Conservation (phyloP, 441 rosid genomes). For the Breynia disticha region DNA sequence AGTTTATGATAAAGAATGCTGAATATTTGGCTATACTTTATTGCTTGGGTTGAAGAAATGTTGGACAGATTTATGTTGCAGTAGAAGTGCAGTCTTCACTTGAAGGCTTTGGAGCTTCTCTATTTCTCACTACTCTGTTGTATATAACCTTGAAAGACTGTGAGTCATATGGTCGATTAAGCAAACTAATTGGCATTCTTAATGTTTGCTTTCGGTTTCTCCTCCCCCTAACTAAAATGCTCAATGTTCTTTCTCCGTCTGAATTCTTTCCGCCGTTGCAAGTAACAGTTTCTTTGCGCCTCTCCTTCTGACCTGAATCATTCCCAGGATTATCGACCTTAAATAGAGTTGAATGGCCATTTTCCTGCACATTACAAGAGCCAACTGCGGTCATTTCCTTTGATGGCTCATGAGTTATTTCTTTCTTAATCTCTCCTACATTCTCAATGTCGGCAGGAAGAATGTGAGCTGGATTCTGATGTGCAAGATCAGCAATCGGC, state of each 20-base stretch:
- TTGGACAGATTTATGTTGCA: conserved; percentile 19
- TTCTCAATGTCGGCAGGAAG: conserved; percentile 51
- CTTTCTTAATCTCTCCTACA: conserved; percentile 31
- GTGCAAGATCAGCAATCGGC: conserved; percentile 43
- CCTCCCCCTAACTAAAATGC: conserved; percentile 85
- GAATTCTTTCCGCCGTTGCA: conserved; percentile 30
- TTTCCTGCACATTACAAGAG: conserved; percentile 27
- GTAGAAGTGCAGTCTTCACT: conserved; percentile 33
- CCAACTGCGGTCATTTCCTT: conserved; percentile 24
- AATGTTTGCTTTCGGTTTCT: conserved; percentile 86
- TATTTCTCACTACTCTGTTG: conserved; percentile 79
- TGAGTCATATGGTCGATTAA: conserved; percentile 80
- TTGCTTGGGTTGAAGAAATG: conserved; percentile 8
- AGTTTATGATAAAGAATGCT: conserved; percentile 2
- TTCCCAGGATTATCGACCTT: conserved; percentile 22
- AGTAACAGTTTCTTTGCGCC: conserved; percentile 21
- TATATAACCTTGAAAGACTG: conserved; percentile 71
- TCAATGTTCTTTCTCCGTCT: conserved; percentile 73
- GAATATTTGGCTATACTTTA: conserved; percentile 10
- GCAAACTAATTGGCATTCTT: conserved; percentile 92
- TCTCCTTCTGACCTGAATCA: conserved; percentile 23
- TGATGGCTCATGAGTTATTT: conserved; percentile 28
- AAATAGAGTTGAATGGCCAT: conserved; percentile 26
- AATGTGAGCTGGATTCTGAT: conserved; percentile 31
- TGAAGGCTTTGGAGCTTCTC: conserved; percentile 54